These are phyloP conservation scores for Cubamyces sp. DNA, from an alignment of 768 basidiomycete genomes.

Conservation along the genomic window DNA sequence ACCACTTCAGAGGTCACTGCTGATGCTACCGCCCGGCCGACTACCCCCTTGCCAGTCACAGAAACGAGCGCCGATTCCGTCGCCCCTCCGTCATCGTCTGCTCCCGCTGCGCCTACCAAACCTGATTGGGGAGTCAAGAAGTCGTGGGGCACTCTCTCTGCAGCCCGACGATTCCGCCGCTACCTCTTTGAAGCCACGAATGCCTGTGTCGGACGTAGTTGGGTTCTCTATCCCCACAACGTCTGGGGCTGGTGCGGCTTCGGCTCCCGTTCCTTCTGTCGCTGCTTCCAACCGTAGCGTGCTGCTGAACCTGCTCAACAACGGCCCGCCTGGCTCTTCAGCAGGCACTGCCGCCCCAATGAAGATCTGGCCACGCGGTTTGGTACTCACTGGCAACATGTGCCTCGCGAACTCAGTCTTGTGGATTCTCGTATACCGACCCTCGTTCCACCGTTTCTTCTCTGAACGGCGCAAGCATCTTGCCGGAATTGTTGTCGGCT, in stretches of 20 bases:
- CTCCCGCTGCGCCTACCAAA: conserved; percentile 8
- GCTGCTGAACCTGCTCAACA: conserved; percentile 57
- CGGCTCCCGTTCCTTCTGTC: conserved; percentile 31
- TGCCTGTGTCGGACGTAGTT: conserved; percentile 72
- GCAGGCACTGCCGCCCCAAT: conserved; percentile 20
- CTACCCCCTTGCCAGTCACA: neutral
- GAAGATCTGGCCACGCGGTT: conserved; percentile 68
- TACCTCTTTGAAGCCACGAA: conserved; percentile 45
- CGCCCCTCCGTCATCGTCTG: conserved; percentile 16
- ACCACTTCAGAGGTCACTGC: neutral
- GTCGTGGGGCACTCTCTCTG: conserved; percentile 78
- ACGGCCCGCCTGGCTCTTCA: conserved; percentile 35
- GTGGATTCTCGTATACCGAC: conserved; percentile 87
- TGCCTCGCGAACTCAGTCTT: conserved; percentile 97
- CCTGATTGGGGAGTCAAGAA: conserved; percentile 48
- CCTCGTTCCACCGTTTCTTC: conserved; percentile 84
- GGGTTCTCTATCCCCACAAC: conserved; percentile 67
- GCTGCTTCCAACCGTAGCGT: conserved; percentile 45
- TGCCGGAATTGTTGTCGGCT: conserved; percentile 37
- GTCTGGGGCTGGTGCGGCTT: conserved; percentile 29
- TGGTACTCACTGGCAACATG: conserved; percentile 95
- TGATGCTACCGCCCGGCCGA: neutral
- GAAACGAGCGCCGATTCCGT: neutral
- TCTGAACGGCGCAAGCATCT: conserved; percentile 65
- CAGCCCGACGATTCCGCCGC: conserved; percentile 46